Base-by-base conservation (phyloP, 78 protist genomes). In the Dictyostelium capitatum region DNA sequence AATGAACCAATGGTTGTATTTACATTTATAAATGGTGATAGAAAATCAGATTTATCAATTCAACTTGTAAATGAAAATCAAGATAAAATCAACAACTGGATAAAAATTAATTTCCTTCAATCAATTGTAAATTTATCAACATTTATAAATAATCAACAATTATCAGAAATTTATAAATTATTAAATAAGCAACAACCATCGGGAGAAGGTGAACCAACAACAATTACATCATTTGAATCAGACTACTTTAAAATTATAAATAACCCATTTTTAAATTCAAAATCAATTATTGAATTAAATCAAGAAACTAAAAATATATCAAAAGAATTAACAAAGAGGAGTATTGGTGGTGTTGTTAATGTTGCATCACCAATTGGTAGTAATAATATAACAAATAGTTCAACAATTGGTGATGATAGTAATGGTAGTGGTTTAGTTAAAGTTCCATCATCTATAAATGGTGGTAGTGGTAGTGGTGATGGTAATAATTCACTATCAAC, bases 241-340 rank as follows among this genome's bases (percentile, higher is more conserved):
- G 14, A 67, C 15, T 67, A 67, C 30, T 67, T 15, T 67, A 67
- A 32, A 28, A 67, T 67, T 32, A 67, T 67, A 17, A 30, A 43
- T 67, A 32, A 73, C 20, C 79, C 79, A 73, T 73, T 73, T 73
- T 73, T 73, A 73, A 73, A 73, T 46, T 73, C 79, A 73, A 73
- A 37, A 25, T 19, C 20, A 73, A 73, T 67, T 32, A 28, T 67
- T 28, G 75, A 67, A 67, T 32, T 67, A 67, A 67, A 67, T 67
- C 75, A 67, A 67, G 75, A 67, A 30, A 67, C 46, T 47, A 73
- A 73, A 19, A 30, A 19, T 46, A 73, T 46, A 43, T 30, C 20
- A 11, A 46, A 19, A 73, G 57, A 73, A 43, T 73, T 73, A 73
- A 14, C n/a, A 43, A 73, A 46, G 47, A 73, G 46, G 37, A 72